A percentile compares a stretch with the other conserved stretches of the same genome.
These are phyloP conservation scores for Ophiostoma angusticollis DNA, from an alignment of 2,329 filamentous ascomycete genomes.

Conservation along the genomic window DNA sequence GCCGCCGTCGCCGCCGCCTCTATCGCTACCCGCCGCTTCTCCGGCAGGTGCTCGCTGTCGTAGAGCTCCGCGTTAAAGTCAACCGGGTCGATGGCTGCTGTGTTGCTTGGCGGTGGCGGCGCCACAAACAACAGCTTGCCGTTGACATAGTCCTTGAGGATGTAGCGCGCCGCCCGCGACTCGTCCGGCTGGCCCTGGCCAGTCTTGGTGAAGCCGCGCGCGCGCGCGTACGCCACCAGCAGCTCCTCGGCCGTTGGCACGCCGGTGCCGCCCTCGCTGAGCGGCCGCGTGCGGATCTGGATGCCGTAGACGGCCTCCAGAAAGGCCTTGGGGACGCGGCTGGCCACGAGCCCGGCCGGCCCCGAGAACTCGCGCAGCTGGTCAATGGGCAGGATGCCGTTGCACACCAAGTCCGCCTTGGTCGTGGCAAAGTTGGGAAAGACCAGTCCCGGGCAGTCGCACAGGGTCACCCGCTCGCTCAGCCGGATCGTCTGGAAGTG, in stretches of 20 bases:
- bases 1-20: constrained; percentile 27
- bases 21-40: constrained; percentile 60
- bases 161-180: constrained; percentile 74
- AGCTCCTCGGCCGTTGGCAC: constrained; percentile 74
- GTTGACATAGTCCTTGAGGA: constrained; percentile 95
- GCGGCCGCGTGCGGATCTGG: constrained; percentile 63
- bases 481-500: constrained; percentile 98
- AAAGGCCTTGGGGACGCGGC: constrained; percentile 76
- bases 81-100: constrained; percentile 49
- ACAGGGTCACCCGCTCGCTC: constrained; percentile 76
- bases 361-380: constrained; percentile 89
- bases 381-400: constrained; percentile 89
- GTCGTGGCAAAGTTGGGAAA: constrained; percentile 97
- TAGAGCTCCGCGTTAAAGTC: constrained; percentile 88
- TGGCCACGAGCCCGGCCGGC: constrained; percentile 68
- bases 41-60: constrained; percentile 66
- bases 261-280: constrained; percentile 89
- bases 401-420: constrained; percentile 91
- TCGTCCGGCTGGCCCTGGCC: constrained; percentile 88
- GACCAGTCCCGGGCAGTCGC: constrained; percentile 96
- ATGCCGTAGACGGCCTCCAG: constrained; percentile 91
- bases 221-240: constrained; percentile 72
- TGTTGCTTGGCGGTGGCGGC: constrained; percentile 60
- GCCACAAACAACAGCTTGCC: constrained; percentile 89
- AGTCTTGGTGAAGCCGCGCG: constrained; percentile 79